phyloP scores from a whole-genome alignment of 192 early-diverging fungal genomes.

The Dispira parvispora region DNA sequence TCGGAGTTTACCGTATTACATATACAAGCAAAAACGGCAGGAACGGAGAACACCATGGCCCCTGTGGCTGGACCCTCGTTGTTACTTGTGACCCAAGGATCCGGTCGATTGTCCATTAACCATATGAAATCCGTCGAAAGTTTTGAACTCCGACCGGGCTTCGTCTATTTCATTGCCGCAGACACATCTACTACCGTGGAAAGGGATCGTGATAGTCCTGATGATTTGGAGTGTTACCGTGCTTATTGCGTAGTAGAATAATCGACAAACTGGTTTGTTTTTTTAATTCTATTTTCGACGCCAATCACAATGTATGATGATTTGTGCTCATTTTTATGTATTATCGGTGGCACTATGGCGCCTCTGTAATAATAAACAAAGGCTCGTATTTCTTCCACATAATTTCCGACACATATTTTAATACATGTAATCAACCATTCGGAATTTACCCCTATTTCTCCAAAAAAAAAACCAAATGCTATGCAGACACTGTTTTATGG shows the following conservation, averaged over 20 bases:
- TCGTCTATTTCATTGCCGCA: slow-evolving; percentile 64
- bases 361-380: no score
- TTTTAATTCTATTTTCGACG: not conserved
- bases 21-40: slow-evolving; percentile 29
- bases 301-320: not conserved
- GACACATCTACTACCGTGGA: slow-evolving; percentile 27
- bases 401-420: no score
- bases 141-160: slow-evolving; percentile 35
- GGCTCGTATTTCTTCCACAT: no score
- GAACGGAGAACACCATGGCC: slow-evolving; percentile 30
- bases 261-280: not conserved
- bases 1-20: slow-evolving; percentile 80
- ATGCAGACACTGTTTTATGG: no score
- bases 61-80: slow-evolving; percentile 67
- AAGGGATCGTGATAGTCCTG: slow-evolving; percentile 14
- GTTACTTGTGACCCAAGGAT: slow-evolving; percentile 65
- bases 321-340: no score
- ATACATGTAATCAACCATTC: no score
- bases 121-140: slow-evolving; percentile 16
- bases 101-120: slow-evolving; percentile 28
- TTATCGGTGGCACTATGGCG: no score
- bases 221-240: slow-evolving; percentile 22
- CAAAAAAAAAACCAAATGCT: no score
- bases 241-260: slow-evolving; percentile 24
- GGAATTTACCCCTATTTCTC: no score